These are phyloP conservation scores for Hortiboletus rubellus DNA, from an alignment of 1,284 basidiomycete genomes.

Conservation along the genomic window DNA sequence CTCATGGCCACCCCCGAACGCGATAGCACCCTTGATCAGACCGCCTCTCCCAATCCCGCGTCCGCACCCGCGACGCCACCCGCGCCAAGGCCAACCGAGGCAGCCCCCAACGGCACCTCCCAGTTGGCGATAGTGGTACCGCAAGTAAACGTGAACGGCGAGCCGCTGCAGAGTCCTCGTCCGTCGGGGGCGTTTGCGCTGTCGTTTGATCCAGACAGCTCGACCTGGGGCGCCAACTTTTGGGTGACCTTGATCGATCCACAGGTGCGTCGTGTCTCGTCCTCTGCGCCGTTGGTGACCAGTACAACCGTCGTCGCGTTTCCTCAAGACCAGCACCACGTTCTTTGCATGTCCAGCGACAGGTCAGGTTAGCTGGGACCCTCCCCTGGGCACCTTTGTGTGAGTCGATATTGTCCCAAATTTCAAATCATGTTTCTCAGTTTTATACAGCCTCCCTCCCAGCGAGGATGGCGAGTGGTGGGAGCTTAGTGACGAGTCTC, in stretches of 20 bases:
- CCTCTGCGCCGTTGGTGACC: constrained; percentile 12
- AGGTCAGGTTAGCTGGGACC: constrained; percentile 90
- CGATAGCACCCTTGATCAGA: constrained; percentile 31
- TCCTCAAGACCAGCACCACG: constrained; percentile 65
- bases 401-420: constrained; percentile 39
- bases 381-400: constrained; percentile 89
- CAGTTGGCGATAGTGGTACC: constrained; percentile 29
- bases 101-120: constrained; percentile 16
- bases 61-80: constrained; percentile 4
- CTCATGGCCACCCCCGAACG: constrained; percentile 26
- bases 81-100: constrained; percentile 5
- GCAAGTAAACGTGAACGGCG: constrained; percentile 37
- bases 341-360: constrained; percentile 94
- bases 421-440: constrained; percentile 17
- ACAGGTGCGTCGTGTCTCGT: constrained; percentile 50
- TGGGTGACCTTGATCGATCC: constrained; percentile 85
- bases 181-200: constrained; percentile 26
- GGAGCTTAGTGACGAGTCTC: constrained; percentile 82
- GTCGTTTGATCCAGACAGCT: constrained; percentile 30
- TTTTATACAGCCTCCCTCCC: constrained; percentile 66
- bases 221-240: constrained; percentile 74
- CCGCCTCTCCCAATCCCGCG: constrained; percentile 3
- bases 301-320: constrained; percentile 5
- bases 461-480: constrained; percentile 91
- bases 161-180: constrained; percentile 33